Evolutionary conservation across 164 flowering plant species (phyloP).

Genomic region (Vitis labrusca): DNA sequence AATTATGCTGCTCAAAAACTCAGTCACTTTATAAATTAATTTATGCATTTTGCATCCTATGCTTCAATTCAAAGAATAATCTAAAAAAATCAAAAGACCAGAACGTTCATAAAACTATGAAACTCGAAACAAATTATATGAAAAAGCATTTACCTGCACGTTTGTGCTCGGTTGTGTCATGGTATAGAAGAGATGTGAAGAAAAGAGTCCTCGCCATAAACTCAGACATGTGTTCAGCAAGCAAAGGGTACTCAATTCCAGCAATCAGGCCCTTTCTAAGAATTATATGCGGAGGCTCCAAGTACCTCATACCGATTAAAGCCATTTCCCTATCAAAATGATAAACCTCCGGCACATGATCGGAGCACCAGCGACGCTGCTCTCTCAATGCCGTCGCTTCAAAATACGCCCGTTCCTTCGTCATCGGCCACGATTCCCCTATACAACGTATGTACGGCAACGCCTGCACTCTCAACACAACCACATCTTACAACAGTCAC

Average conservation of each 20-base stretch:
- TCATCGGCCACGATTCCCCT: conserved; percentile 98
- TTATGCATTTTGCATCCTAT: too few relatives aligned
- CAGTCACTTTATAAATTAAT: too few relatives aligned
- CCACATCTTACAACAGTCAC: conserved; percentile 30
- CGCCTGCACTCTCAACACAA: conserved; percentile 47
- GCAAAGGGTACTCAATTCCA: conserved; percentile 84
- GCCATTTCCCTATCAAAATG: conserved; percentile 89
- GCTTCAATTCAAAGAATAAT: too few relatives aligned
- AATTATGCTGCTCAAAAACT: too few relatives aligned
- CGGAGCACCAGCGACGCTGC: conserved; percentile 69
- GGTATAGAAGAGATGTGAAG: conserved; percentile 75
- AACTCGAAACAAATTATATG: neutral
- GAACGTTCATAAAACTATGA: neutral
- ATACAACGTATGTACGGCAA: conserved; percentile 88
- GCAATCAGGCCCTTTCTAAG: conserved; percentile 88
- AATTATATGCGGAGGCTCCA: conserved; percentile 96
- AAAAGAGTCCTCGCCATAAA: conserved; percentile 87
- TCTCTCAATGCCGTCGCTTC: conserved; percentile 68
- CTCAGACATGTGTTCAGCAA: conserved; percentile 83
- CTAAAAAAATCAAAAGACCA: neutral
- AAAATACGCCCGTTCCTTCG: conserved; percentile 94
- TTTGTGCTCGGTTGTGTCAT: conserved; percentile 80
- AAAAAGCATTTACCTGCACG: conserved; percentile 47
- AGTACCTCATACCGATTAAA: conserved; percentile 88
- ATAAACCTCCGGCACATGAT: conserved; percentile 93